Evolutionary conservation across 805 yeast species (phyloP), one percentile per base, ranked within the genome.

Genomic region (Teunomyces pallodes): DNA sequence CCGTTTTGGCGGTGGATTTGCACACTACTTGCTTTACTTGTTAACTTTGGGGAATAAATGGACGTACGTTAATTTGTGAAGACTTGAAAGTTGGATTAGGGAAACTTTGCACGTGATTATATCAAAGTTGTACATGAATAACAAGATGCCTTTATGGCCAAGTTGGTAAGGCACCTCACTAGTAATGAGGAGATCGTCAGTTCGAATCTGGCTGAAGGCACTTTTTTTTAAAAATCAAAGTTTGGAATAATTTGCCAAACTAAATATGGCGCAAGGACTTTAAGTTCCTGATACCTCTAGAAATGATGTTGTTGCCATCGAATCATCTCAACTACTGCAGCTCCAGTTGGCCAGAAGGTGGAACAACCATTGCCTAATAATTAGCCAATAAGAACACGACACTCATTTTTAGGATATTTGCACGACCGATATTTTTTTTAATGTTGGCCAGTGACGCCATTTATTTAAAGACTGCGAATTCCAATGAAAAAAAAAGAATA

Each of bases 201-300:
- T 52, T 52, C 55, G 55, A 52, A 39, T 52, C 55, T 52, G 55
- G 55, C 55, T 53, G 56, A 49, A 53, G 56, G 56, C 56, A 53
- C 27, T 44, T 14, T 36, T 39, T 48, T 44, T n/a, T 3, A 10
- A 32, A 32, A 13, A 20, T 20, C 24, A 20, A 20, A 20, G 1
- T 20, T 20, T 20, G 24, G 24, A 20, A 20, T 5, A 20, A 28
- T 12, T 26, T 13, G 14, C 16, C 12, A 17, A 20, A 20, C 6
- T 3, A 20, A 20, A 20, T 20, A 20, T 20, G 24, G 4, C 6
- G 20, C 24, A 20, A 20, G 24, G 6, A 4, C 24, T 20, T 20
- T 20, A 4, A 4, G 24, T 5, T 20, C 24, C 6, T 20, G 24
- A 4, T 20, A 20, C 24, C 6, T 20, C 6, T 20, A 5, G 24